phyloP scores from a whole-genome alignment of 352 stramenopile species.

The Globisporangium sylvaticum region DNA sequence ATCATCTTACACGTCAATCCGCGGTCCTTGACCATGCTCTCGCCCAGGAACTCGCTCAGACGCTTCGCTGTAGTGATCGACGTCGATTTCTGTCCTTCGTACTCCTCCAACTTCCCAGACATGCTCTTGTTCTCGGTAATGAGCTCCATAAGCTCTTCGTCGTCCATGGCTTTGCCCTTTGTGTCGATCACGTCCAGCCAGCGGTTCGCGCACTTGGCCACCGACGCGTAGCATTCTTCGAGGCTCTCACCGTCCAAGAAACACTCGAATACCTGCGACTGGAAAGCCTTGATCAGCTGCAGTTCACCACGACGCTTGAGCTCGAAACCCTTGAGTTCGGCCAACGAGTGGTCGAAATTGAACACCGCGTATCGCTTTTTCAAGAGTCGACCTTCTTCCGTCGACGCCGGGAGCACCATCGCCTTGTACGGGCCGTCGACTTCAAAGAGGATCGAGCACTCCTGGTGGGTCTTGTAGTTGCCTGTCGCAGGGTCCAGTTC shows the following conservation, averaged over 20 bases:
- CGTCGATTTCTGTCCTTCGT: slow-evolving; percentile 96
- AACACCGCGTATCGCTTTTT: slow-evolving; percentile 97
- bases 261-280: slow-evolving; percentile 96
- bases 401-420: slow-evolving; percentile 98
- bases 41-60: slow-evolving; percentile 97
- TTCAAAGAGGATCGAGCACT: slow-evolving; percentile 99
- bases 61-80: slow-evolving; percentile 96
- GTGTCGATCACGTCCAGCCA: slow-evolving; percentile 99
- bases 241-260: slow-evolving; percentile 95
- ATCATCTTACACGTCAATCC: slow-evolving; percentile 98
- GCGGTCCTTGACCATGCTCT: slow-evolving; percentile 98
- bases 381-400: slow-evolving; percentile 97
- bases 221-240: slow-evolving; percentile 94
- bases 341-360: slow-evolving; percentile 78
- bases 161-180: slow-evolving; percentile 91
- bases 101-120: slow-evolving; percentile 96
- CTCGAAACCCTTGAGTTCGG: slow-evolving; percentile 94
- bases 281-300: slow-evolving; percentile 99
- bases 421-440: slow-evolving; percentile 98
- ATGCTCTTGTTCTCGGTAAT: slow-evolving; percentile 99
- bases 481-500: slow-evolving; percentile 52
- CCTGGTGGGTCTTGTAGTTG: slow-evolving; percentile 91
- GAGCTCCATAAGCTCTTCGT: slow-evolving; percentile 96
- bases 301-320: slow-evolving; percentile 98
- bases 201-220: slow-evolving; percentile 95